Evolutionary conservation across 495 filamentous ascomycete genomes (phyloP).

Genomic region (Penicillium bialowiezense): DNA sequence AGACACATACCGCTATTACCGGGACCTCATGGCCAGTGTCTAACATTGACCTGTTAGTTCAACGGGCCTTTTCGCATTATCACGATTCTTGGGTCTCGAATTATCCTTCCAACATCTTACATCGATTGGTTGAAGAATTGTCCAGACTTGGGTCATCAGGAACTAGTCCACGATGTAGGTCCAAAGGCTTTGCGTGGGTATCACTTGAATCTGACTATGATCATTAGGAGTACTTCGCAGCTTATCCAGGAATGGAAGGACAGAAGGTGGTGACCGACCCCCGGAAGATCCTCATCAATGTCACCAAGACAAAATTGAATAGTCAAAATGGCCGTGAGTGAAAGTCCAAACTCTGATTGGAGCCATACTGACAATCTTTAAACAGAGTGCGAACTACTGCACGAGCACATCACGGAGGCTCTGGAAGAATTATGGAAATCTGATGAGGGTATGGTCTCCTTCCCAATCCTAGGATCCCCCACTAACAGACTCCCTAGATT

Average conservation of each 20-base stretch:
- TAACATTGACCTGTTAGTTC: conserved; percentile 1
- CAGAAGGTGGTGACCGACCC: conserved; percentile 4
- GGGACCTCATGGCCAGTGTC: too few species aligned
- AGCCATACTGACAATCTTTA: neutral
- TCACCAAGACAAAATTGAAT: conserved; percentile 9
- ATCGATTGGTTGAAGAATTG: conserved; percentile 11
- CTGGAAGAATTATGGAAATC: neutral
- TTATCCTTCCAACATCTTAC: conserved; percentile 11
- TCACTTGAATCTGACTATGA: too few species aligned
- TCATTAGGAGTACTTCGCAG: conserved; percentile 13
- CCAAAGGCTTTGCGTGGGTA: too few species aligned
- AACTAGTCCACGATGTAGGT: conserved; percentile 8
- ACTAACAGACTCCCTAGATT: conserved; percentile 5
- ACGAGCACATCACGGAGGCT: conserved; percentile 1
- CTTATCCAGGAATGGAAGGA: conserved; percentile 10
- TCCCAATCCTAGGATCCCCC: too few species aligned
- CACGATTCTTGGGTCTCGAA: conserved; percentile 5
- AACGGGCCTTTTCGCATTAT: conserved; percentile 14
- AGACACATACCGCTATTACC: too few species aligned
- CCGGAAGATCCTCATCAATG: conserved; percentile 6
- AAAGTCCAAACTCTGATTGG: neutral
- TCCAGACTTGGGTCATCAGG: conserved; percentile 10
- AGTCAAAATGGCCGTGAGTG: conserved; percentile 11
- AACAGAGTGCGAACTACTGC: neutral
- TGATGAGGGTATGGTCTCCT: neutral